Evolutionary conservation across 2,329 filamentous ascomycete genomes (phyloP).

Genomic region (Microsporum audouinii): DNA sequence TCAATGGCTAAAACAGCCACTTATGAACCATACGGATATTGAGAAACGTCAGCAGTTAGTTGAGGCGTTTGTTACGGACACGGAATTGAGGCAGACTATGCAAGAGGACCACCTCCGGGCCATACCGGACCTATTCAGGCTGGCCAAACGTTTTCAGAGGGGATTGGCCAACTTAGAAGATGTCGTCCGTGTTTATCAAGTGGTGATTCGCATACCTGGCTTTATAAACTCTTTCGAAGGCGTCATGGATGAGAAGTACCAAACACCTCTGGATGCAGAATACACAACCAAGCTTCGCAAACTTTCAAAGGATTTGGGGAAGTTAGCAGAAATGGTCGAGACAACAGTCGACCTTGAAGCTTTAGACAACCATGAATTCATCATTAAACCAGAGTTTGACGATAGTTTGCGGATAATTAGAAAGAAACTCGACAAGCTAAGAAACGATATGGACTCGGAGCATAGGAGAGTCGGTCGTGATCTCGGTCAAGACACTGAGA

Average conservation of each 20-base stretch:
- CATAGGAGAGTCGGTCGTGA: conserved; percentile 67
- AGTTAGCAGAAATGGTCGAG: conserved; percentile 95
- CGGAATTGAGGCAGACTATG: conserved; percentile 85
- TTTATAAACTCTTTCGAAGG: conserved; percentile 82
- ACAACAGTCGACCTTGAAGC: conserved; percentile 94
- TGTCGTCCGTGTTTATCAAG: conserved; percentile 89
- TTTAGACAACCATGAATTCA: conserved; percentile 92
- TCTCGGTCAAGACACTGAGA: conserved; percentile 83
- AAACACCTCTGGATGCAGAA: conserved; percentile 69
- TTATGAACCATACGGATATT: conserved; percentile 85
- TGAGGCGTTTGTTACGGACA: conserved; percentile 87
- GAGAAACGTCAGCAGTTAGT: conserved; percentile 86
- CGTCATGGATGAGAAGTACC: conserved; percentile 91
- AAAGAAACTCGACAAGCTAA: conserved; percentile 77
- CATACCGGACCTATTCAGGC: conserved; percentile 84
- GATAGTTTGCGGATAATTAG: conserved; percentile 77
- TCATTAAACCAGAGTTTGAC: conserved; percentile 98
- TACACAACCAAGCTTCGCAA: conserved; percentile 77
- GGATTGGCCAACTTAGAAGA: conserved; percentile 87
- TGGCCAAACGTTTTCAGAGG: conserved; percentile 90
- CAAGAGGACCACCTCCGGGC: conserved; percentile 90
- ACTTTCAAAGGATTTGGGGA: conserved; percentile 65
- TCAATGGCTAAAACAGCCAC: conserved; percentile 94
- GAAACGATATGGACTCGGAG: conserved; percentile 71
- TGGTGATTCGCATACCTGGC: conserved; percentile 79